These are phyloP conservation scores for Leishmania arabica DNA, from an alignment of 208 protist genomes.

Conservation along the genomic window DNA sequence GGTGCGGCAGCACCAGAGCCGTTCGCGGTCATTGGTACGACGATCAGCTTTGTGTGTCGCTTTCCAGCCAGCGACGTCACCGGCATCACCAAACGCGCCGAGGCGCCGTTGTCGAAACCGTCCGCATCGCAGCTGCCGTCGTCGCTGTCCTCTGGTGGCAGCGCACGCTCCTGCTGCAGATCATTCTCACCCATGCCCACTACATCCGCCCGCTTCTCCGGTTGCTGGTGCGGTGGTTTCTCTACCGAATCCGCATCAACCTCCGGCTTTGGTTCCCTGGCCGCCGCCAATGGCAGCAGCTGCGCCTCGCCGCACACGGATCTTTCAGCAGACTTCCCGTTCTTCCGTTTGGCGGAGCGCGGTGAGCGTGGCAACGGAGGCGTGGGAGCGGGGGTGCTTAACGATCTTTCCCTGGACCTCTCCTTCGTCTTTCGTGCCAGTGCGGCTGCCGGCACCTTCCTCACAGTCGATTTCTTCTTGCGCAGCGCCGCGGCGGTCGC, in stretches of 20 bases:
- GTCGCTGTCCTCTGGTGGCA: slow-evolving; percentile 7
- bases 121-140: slow-evolving; percentile 6
- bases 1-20: background rate
- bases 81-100: slow-evolving; percentile 1
- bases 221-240: background rate
- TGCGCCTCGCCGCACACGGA: background rate
- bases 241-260: background rate
- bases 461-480: background rate
- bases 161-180: background rate
- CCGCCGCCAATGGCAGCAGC: background rate
- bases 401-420: background rate
- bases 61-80: slow-evolving; percentile 28
- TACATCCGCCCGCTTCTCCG: background rate
- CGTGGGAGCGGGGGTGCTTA: background rate
- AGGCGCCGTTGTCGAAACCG: background rate
- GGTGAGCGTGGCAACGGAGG: background rate
- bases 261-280: background rate
- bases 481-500: too few relatives aligned
- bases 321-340: background rate
- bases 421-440: background rate
- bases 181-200: background rate
- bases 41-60: slow-evolving; percentile 18
- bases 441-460: background rate
- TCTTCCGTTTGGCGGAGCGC: background rate
- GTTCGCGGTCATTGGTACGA: slow-evolving; percentile 4